Conservation (phyloP, 2,329 filamentous ascomycete genomes). For the Fusarium sp. region DNA sequence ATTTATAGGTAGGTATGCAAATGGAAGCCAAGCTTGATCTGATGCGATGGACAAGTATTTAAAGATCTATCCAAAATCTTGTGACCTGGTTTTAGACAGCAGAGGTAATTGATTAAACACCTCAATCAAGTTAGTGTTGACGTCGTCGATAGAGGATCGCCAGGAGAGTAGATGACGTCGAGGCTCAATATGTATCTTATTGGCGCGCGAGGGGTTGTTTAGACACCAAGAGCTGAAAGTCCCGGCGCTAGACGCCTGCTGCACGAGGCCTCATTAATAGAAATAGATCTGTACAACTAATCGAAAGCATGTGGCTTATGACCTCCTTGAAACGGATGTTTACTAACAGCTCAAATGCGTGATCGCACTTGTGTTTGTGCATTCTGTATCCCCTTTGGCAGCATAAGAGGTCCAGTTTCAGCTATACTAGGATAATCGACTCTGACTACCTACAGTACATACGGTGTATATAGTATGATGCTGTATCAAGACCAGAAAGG, state of each 20-base stretch:
- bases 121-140: conserved; percentile 26
- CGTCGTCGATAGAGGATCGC: conserved; percentile 36
- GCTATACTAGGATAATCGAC: conserved; percentile 28
- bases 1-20: background rate
- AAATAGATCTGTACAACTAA: background rate
- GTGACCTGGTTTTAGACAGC: background rate
- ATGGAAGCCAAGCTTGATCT: background rate
- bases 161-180: conserved; percentile 38
- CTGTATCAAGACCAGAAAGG: background rate
- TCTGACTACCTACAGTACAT: background rate
- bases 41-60: background rate
- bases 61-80: background rate
- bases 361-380: background rate
- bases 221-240: conserved; percentile 33
- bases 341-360: background rate
- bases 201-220: conserved; percentile 17
- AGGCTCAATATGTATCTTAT: conserved; percentile 6
- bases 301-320: background rate
- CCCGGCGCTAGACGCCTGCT: background rate
- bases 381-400: background rate
- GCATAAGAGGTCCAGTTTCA: conserved; percentile 15
- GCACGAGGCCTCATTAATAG: background rate
- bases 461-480: background rate
- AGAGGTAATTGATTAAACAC: conserved; percentile 8
- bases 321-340: background rate